Evolutionary conservation across 176 grass and related monocot genomes (phyloP).

Genomic region (Oryza glaberrima): DNA sequence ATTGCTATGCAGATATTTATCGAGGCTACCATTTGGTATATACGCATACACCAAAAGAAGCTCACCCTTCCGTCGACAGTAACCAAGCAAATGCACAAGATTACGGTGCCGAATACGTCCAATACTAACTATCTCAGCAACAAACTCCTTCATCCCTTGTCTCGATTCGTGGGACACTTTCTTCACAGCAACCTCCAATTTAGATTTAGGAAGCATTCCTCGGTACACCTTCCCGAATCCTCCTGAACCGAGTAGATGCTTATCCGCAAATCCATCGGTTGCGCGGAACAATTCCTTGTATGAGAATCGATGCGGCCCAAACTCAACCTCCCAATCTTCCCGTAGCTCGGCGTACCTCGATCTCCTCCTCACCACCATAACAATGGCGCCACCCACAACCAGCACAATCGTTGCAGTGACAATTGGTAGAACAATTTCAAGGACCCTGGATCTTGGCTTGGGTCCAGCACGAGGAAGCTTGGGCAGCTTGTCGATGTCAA

Average conservation of each 20-base stretch:
- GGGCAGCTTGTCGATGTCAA: constrained; percentile 3
- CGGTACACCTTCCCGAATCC: neutral
- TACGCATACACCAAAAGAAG: neutral
- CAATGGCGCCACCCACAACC: neutral
- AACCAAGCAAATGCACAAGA: neutral
- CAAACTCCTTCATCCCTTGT: neutral
- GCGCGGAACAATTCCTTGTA: neutral
- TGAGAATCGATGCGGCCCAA: neutral
- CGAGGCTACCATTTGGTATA: neutral
- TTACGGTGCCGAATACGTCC: neutral
- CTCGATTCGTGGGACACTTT: neutral
- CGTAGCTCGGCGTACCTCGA: neutral
- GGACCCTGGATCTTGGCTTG: neutral
- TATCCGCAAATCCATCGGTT: neutral
- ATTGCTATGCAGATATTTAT: neutral
- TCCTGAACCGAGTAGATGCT: neutral
- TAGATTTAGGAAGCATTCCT: neutral
- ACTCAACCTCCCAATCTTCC: neutral
- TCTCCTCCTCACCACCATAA: neutral
- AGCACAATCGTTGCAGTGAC: neutral
- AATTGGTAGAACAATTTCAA: neutral
- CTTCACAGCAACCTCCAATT: neutral
- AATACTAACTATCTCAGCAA: neutral
- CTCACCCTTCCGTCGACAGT: neutral
- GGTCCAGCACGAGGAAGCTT: neutral